phyloP scores from a whole-genome alignment of 345 rosid genomes.

The Linum lewisii region DNA sequence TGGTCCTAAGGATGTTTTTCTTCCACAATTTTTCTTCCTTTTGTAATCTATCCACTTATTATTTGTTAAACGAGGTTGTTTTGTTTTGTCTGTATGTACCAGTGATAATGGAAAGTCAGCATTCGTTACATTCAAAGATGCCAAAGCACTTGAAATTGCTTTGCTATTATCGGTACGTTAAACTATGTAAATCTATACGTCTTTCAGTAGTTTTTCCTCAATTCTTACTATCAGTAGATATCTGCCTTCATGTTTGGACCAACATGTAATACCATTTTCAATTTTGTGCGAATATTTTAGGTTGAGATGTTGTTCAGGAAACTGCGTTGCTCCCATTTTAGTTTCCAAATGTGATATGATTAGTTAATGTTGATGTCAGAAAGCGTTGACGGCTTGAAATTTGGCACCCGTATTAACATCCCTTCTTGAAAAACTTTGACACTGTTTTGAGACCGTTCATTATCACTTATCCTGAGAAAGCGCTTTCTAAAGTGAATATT shows the following conservation, averaged over 20 bases:
- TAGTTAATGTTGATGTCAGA: no score
- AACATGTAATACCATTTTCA: background rate
- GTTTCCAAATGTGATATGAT: background rate
- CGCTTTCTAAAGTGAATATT: no score
- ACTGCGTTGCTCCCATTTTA: background rate
- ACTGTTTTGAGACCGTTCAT: background rate
- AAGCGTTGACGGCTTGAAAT: no score
- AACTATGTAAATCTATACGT: background rate
- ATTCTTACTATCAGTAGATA: no score
- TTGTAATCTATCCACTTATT: background rate
- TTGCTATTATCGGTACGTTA: conserved; percentile 57
- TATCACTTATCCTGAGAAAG: background rate
- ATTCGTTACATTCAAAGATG: conserved; percentile 76
- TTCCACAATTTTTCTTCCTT: background rate
- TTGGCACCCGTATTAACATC: background rate
- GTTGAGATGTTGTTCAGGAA: background rate
- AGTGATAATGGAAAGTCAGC: conserved; percentile 54
- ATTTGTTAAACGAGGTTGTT: conserved; percentile 5
- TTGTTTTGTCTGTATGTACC: conserved; percentile 19
- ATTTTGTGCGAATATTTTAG: background rate
- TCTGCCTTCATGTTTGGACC: no score
- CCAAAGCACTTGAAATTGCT: conserved; percentile 88
- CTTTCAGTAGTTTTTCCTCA: no score
- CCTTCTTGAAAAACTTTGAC: background rate
- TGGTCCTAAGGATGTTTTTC: background rate